Percentiles rank a stretch among this genome's conserved stretches.
Evolutionary conservation across 352 stramenopile species (phyloP).

Genomic region (Phytophthora sansomeana): DNA sequence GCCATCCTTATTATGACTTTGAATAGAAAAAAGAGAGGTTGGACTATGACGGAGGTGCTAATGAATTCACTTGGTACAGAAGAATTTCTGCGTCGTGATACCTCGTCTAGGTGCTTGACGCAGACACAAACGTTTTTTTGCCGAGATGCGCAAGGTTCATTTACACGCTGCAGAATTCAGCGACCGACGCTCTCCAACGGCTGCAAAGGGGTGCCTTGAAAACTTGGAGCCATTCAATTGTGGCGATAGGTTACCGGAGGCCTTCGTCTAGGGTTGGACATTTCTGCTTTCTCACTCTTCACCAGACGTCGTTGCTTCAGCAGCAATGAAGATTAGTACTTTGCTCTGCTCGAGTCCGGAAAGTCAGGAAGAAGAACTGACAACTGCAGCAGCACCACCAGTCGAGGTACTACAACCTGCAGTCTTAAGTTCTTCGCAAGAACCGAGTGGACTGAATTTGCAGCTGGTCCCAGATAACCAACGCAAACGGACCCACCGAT

Average conservation of each 20-base stretch:
- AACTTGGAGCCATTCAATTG: not conserved
- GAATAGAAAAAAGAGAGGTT: too few relatives aligned
- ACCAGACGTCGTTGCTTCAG: not conserved
- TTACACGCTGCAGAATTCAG: not conserved
- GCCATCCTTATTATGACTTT: too few relatives aligned
- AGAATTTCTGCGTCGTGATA: too few relatives aligned
- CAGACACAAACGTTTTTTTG: too few relatives aligned
- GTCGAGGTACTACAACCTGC: not conserved
- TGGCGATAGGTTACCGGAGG: too few relatives aligned
- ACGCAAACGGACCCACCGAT: constrained; percentile 21
- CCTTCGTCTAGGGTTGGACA: too few relatives aligned
- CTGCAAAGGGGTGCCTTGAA: not conserved
- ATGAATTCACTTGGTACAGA: too few relatives aligned
- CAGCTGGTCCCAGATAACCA: constrained; percentile 16
- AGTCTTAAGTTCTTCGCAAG: not conserved
- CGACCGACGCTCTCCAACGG: not conserved
- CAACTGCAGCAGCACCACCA: not conserved
- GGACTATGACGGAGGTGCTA: too few relatives aligned
- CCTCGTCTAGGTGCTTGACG: too few relatives aligned
- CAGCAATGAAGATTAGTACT: not conserved
- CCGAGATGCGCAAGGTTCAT: too few relatives aligned
- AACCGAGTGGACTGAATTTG: not conserved
- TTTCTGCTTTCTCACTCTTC: not conserved
- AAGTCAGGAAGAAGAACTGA: not conserved
- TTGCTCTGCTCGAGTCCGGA: not conserved